A percentile compares a stretch with the other conserved stretches of the same genome.
Evolutionary conservation across 2,329 filamentous ascomycete species (phyloP).

Genomic region (Chrysosporium keratinophilum): DNA sequence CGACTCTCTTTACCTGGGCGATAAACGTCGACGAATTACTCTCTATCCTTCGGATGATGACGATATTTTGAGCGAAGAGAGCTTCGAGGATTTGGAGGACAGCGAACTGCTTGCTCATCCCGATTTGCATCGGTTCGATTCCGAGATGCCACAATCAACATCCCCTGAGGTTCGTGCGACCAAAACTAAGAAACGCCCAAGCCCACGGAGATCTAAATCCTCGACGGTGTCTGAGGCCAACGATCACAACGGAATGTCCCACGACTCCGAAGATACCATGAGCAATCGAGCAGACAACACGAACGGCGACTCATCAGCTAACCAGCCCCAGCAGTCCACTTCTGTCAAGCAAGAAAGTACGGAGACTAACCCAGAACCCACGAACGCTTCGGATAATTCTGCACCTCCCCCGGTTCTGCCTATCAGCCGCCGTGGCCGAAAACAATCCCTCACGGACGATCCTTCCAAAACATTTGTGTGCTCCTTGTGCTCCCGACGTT

Average conservation of each 20-base stretch:
- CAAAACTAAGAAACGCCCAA: conserved; percentile 42
- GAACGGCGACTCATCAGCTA: conserved; percentile 34
- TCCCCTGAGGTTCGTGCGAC: conserved; percentile 31
- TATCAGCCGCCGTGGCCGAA: conserved; percentile 84
- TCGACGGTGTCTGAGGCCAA: conserved; percentile 20
- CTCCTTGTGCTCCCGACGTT: conserved; percentile 89
- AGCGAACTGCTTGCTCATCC: conserved; percentile 50
- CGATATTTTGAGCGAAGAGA: conserved; percentile 64
- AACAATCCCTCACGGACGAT: conserved; percentile 96
- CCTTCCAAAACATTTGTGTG: conserved; percentile 98
- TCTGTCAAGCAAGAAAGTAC: conserved; percentile 37
- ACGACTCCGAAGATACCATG: conserved; percentile 25
- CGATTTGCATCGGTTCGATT: conserved; percentile 52
- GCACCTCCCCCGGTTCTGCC: conserved; percentile 36
- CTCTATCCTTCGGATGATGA: conserved; percentile 63
- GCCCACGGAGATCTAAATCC: conserved; percentile 31
- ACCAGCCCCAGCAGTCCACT: conserved; percentile 27
- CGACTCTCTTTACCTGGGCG: conserved; percentile 50
- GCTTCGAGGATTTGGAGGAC: conserved; percentile 66
- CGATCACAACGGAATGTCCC: conserved; percentile 24
- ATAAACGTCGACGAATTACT: conserved; percentile 64
- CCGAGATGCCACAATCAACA: conserved; percentile 43
- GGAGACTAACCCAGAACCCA: conserved; percentile 39
- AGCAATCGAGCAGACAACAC: conserved; percentile 31
- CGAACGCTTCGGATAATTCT: conserved; percentile 35